Evolutionary conservation across 2,329 filamentous ascomycete genomes (phyloP), one percentile per base, ranked within the genome.

Genomic region (Pseudogymnoascus sp.): DNA sequence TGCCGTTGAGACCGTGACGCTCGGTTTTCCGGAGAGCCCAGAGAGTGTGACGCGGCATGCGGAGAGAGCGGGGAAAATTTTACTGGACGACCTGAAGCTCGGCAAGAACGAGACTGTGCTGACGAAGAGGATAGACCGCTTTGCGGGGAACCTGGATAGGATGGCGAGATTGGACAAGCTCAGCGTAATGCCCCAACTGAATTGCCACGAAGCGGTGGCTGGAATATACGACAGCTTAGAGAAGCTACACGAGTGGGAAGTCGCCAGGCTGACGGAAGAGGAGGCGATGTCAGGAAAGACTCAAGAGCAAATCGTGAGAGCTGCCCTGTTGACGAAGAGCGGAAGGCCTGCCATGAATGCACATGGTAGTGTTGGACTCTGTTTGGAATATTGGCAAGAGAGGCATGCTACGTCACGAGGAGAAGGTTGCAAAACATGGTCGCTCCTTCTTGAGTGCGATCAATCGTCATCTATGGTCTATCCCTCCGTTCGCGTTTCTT

Each of bases 331-430:
- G 71, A 83, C 82, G 62, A 84, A 81, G 65, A 87, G 88, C 70
- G 90, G 90, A 1, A 80, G 80, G 31, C 89, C 90, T 0, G 76
- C 80, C 31, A 88, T 93, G 82, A 88, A 94, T 73, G 80, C 81
- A 12, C 79, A 84, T 59, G 80, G 81, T 21, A 82, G 81, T 59
- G 76, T 93, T 27, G 90, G 90, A 0, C 75, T 93, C 62, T 84
- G 82, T 58, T 69, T 94, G 39, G 87, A 91, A 66, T 95, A 93
- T 72, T 94, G 90, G 90, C 87, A 84, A 72, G 81, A 87, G 67
- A 77, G 79, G 61, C 79, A 82, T 55, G 77, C 81, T 55, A 72
- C 84, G 13, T 74, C 15, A 76, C 33, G 71, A 77, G 15, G 68
- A 71, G 59, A 67, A 6, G 61, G 67, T 21, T 63, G 63, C 64